These are phyloP conservation scores for Pseudoturritis turrita DNA, from an alignment of 345 rosid species.

Conservation along the genomic window DNA sequence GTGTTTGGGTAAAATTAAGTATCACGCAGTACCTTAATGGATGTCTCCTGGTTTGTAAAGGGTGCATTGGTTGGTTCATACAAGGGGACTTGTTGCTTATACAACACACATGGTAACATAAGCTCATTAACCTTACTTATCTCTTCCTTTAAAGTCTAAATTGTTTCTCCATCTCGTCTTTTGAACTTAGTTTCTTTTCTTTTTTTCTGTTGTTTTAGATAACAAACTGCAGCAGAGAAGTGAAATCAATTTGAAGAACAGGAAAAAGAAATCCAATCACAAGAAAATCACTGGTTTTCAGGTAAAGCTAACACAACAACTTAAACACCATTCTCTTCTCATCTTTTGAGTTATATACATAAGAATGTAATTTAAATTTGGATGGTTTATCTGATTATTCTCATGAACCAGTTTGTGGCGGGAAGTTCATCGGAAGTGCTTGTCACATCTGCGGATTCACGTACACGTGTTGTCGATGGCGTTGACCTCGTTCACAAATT, in stretches of 20 bases:
- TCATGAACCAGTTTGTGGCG: slow-evolving; percentile 63
- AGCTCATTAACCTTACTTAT: background rate
- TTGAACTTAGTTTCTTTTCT: background rate
- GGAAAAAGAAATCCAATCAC: slow-evolving; percentile 85
- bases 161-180: background rate
- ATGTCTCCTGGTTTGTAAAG: slow-evolving; percentile 43
- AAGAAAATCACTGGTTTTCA: slow-evolving; percentile 98
- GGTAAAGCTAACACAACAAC: slow-evolving; percentile 41
- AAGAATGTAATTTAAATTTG: background rate
- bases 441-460: slow-evolving; percentile 94
- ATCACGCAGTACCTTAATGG: slow-evolving; percentile 21
- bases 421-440: slow-evolving; percentile 94
- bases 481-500: slow-evolving; percentile 85
- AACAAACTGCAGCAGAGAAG: slow-evolving; percentile 73
- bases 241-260: slow-evolving; percentile 78
- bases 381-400: slow-evolving; percentile 24
- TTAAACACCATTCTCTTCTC: background rate
- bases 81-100: slow-evolving; percentile 82
- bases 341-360: background rate
- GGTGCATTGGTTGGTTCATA: slow-evolving; percentile 93
- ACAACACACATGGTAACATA: slow-evolving; percentile 61
- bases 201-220: slow-evolving; percentile 37
- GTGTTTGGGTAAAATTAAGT: background rate
- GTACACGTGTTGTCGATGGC: slow-evolving; percentile 76
- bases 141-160: background rate